Conservation (phyloP, 2,329 filamentous ascomycete genomes). For the Monascus ruber region DNA sequence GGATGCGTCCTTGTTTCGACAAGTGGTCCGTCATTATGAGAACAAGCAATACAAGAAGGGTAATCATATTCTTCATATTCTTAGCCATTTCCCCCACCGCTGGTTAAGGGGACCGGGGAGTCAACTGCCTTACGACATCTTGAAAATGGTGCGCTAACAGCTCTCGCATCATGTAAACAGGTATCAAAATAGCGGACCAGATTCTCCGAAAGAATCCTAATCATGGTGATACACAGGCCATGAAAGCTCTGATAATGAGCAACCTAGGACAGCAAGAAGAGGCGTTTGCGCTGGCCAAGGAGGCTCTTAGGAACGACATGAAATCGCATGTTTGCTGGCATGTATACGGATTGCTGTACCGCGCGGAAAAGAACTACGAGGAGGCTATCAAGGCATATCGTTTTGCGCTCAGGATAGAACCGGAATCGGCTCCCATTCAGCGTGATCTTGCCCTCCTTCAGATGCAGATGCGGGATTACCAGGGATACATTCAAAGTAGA, state of each 20-base stretch:
- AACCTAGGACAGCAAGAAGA: slow-evolving; percentile 85
- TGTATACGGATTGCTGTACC: slow-evolving; percentile 89
- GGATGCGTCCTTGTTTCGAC: slow-evolving; percentile 86
- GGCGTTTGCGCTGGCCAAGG: slow-evolving; percentile 85
- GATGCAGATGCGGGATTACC: slow-evolving; percentile 91
- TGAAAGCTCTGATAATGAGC: slow-evolving; percentile 97
- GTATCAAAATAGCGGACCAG: slow-evolving; percentile 89
- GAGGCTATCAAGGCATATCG: slow-evolving; percentile 99
- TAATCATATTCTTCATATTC: slow-evolving; percentile 15
- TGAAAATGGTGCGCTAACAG: slow-evolving; percentile 5
- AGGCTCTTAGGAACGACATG: slow-evolving; percentile 90
- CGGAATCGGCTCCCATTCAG: slow-evolving; percentile 89
- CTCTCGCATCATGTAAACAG: slow-evolving; percentile 32
- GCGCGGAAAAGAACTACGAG: slow-evolving; percentile 92
- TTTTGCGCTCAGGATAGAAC: slow-evolving; percentile 83
- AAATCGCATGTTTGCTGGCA: slow-evolving; percentile 99
- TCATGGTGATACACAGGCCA: slow-evolving; percentile 96
- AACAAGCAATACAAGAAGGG: slow-evolving; percentile 95
- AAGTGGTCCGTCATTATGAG: slow-evolving; percentile 92
- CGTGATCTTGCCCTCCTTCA: slow-evolving; percentile 87
- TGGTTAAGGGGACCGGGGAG: neutral
- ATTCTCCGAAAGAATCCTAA: slow-evolving; percentile 90
- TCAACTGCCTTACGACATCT: neutral
- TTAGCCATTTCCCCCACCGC: neutral
- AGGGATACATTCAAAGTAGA: slow-evolving; percentile 83